Base-by-base conservation (phyloP, 202 grass and related monocot species). In the Panicum virgatum region DNA sequence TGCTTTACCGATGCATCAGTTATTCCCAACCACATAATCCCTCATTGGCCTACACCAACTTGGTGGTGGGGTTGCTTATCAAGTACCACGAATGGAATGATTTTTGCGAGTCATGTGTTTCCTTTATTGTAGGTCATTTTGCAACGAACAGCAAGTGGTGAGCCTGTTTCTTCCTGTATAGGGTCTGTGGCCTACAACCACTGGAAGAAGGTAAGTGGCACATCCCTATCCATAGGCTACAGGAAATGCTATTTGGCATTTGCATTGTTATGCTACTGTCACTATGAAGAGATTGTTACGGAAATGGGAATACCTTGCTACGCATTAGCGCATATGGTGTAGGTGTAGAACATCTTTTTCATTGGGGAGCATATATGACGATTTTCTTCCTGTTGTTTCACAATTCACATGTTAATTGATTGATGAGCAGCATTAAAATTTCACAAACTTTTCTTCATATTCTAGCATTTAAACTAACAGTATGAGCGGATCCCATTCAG, bases 51-150 rank as follows among this genome's bases (percentile, higher is more conserved):
- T 80, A 61, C 62, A 43, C 58, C 81, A 76, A 69, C 52, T 83
- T 84, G 86, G 56, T 61, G 64, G 76, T 84, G 81, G 81, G 76
- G 86, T 75, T 71, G 13, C 30, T 81, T 75, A 71, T 54, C 26
- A 64, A 77, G 51, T 75, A 80, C 52, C 53, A 71, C 29, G 5
- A 75, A 81, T 38, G 39, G 64, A 61, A 77, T 70, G 29, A 71
- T 81, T 71, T 81, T 54, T 73, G 48, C 36, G 69, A 43, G 45
- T 70, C 75, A 6, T 44, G 19, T 3, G 12, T 64, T 87, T 54
- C 26, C 56, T 56, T 82, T 72, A 64, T 44, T 15, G 79, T 77
- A 47, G 72, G n/a, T 8, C 63, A 89, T 59, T 71, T 72, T 72
- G 38, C 50, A 48, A 77, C 13, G 16, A 23, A 71, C 13, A 50